Evolutionary conservation across 305 asterid genomes (phyloP), one percentile per base, ranked within the genome.

Genomic region (Fraxinus greggii): DNA sequence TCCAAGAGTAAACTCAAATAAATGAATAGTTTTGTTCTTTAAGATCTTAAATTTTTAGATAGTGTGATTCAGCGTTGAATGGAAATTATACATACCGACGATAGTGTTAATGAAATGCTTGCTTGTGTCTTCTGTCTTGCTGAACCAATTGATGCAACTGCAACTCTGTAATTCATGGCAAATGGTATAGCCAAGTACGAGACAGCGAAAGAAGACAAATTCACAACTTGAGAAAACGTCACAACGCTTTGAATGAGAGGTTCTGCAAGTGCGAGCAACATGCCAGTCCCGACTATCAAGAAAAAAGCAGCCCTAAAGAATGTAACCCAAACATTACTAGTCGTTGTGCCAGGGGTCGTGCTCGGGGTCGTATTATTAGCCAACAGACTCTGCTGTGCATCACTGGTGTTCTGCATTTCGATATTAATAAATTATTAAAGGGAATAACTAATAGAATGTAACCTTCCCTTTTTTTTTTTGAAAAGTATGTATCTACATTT

Each of bases 51-150:
- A 13, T 12, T 21, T 21, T 23, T 45, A 19, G 69, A 9, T 10
- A 1, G 17, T 4, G 10, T 13, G 40, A 35, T 12, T 3, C 59
- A 48, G 4, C 7, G 7, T 56, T 74, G 21, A 29, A 35, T 67
- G 77, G 2, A 70, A 28, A 15, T 24, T 7, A 28, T 6, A 75
- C 76, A 15, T 85, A 89, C 92, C 86, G 89, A 78, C 2, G 94
- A 91, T 2, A 91, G 84, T 21, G 92, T 89, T 83, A 91, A 65
- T 5, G 94, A 91, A 72, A 87, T 88, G 75, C 92, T 84, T 33
- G 15, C 81, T 72, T 86, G 78, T 8, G 90, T 80, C 85, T 75
- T 87, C 83, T 88, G 90, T 77, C 87, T 59, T 69, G 93, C 90
- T 12, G 93, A 85, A 82, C 84, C 26, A 48, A 91, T 45, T 19